Conservation (phyloP, 208 protist species). For the Trypanosoma avium region DNA sequence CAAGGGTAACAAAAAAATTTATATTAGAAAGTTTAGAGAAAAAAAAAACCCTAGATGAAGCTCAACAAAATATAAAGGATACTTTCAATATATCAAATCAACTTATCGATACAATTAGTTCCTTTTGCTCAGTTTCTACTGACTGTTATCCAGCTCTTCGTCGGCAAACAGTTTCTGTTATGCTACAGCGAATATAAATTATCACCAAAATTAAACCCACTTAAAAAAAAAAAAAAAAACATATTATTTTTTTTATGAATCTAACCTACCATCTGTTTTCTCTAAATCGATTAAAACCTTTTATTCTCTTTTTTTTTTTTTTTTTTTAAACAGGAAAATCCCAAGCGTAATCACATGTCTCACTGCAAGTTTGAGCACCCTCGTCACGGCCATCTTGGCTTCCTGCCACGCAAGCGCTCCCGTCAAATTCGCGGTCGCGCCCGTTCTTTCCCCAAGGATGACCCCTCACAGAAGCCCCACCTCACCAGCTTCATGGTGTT, state of each 20-base stretch:
- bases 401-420: conserved; percentile 97
- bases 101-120: background rate
- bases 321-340: background rate
- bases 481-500: conserved; percentile 98
- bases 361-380: conserved; percentile 98
- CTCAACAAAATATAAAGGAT: background rate
- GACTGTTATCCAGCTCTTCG: conserved; percentile 1
- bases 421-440: conserved; percentile 92
- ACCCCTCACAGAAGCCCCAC: conserved; percentile 92
- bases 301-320: conserved; percentile 9
- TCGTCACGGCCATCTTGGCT: conserved; percentile 98
- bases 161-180: no score
- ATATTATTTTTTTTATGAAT: background rate
- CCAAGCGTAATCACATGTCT: conserved; percentile 49
- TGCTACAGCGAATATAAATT: no score
- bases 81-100: background rate
- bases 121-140: background rate
- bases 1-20: background rate
- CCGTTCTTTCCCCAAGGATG: conserved; percentile 96
- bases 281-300: background rate
- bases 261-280: background rate
- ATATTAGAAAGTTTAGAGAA: background rate
- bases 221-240: conserved; percentile 3
- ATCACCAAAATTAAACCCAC: background rate
- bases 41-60: background rate